These are phyloP conservation scores for Microascus cirrosus DNA, from an alignment of 2,329 filamentous ascomycete genomes.

Conservation along the genomic window DNA sequence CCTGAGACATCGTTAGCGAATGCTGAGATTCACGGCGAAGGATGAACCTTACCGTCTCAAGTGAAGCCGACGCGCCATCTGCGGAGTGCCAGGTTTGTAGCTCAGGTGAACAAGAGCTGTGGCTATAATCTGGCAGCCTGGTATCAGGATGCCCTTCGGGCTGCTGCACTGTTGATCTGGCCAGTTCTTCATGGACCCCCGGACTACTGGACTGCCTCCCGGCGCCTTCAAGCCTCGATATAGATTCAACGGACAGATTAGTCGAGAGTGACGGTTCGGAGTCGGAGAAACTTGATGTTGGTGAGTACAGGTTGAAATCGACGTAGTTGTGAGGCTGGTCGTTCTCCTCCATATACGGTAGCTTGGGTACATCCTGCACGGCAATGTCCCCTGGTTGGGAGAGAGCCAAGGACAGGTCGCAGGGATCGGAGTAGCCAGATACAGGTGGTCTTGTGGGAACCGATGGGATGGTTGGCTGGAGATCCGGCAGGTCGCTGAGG, in stretches of 20 bases:
- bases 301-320: constrained; percentile 47
- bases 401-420: background rate
- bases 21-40: background rate
- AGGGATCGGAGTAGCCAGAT: background rate
- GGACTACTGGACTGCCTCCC: background rate
- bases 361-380: constrained; percentile 5
- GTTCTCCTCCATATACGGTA: constrained; percentile 27
- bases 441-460: background rate
- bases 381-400: background rate
- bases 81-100: background rate
- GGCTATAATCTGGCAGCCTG: background rate
- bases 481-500: background rate
- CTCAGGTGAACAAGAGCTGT: background rate
- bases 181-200: background rate
- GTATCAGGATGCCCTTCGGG: background rate
- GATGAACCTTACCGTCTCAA: background rate
- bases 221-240: background rate
- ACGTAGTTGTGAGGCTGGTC: constrained; percentile 25
- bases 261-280: constrained; percentile 24
- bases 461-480: background rate
- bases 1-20: background rate
- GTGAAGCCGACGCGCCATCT: background rate
- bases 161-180: background rate
- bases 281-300: constrained; percentile 32
- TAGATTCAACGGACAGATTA: background rate